A percentile compares a stretch with the other conserved stretches of the same genome.
Evolutionary conservation across 2,329 filamentous ascomycete species (phyloP).

Genomic region (Aspergillus japonicus): DNA sequence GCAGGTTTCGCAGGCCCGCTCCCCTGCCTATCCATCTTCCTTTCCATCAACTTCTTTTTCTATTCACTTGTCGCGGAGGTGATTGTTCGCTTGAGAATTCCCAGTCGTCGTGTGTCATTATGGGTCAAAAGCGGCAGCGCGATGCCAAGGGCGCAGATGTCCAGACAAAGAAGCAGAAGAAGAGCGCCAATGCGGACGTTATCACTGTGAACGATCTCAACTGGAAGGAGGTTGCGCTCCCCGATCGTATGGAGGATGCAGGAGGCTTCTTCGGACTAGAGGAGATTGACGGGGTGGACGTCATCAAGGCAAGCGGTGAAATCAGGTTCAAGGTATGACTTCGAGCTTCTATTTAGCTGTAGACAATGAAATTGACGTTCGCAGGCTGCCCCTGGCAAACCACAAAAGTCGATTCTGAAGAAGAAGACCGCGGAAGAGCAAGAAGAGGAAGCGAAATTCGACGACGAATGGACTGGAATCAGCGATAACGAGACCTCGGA

Average conservation of each 20-base stretch:
- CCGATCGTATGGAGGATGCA: conserved; percentile 80
- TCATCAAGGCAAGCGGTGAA: conserved; percentile 63
- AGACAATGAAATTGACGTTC: conserved; percentile 8
- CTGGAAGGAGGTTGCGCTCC: conserved; percentile 65
- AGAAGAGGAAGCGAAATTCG: conserved; percentile 35
- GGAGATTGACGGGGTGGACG: conserved; percentile 85
- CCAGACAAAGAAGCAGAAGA: conserved; percentile 39
- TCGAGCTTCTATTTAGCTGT: background rate
- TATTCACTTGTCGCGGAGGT: background rate
- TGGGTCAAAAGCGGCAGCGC: conserved; percentile 40
- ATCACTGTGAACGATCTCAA: conserved; percentile 53
- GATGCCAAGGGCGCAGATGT: conserved; percentile 29
- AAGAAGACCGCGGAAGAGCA: conserved; percentile 18
- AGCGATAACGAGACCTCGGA: conserved; percentile 48
- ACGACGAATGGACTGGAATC: conserved; percentile 67
- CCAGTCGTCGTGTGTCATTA: conserved; percentile 11
- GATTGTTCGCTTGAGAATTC: background rate
- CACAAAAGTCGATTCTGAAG: conserved; percentile 35
- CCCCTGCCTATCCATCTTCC: background rate
- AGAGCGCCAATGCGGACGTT: conserved; percentile 22
- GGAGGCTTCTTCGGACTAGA: conserved; percentile 91
- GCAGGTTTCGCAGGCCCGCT: background rate
- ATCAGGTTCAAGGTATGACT: conserved; percentile 43
- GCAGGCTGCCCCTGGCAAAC: conserved; percentile 37
- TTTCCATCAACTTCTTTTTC: background rate